phyloP scores from a whole-genome alignment of 371 early-diverging fungal genomes.

The Mortierella sp. region DNA sequence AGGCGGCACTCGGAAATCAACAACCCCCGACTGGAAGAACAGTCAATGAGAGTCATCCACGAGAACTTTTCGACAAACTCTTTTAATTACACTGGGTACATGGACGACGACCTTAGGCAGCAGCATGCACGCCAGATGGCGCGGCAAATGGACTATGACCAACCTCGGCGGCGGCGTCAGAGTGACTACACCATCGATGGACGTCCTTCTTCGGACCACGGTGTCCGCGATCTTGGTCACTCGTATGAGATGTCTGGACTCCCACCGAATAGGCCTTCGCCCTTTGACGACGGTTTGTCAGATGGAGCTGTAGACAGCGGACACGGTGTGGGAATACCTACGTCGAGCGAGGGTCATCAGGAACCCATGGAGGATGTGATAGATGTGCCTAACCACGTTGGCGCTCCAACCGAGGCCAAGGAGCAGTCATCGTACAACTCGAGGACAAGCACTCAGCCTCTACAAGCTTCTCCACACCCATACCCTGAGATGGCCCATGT shows the following conservation, averaged over 20 bases:
- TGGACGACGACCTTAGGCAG: conserved; percentile 49
- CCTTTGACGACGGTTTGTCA: conserved; percentile 15
- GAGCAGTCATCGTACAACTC: conserved; percentile 14
- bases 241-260: conserved; percentile 7
- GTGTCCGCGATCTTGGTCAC: not conserved
- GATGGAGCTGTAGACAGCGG: conserved; percentile 38
- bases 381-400: not conserved
- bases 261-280: not conserved
- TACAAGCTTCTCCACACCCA: conserved; percentile 14
- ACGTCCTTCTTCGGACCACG: not conserved
- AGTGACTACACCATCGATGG: conserved; percentile 19
- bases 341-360: not conserved
- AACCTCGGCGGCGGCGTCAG: conserved; percentile 23
- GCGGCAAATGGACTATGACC: conserved; percentile 35
- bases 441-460: conserved; percentile 8
- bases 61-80: conserved; percentile 45
- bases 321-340: conserved; percentile 29
- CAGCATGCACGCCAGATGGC: conserved; percentile 44
- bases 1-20: conserved; percentile 54
- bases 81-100: conserved; percentile 40
- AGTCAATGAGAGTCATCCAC: conserved; percentile 52
- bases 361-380: conserved; percentile 10
- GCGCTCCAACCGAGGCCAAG: conserved; percentile 10
- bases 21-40: conserved; percentile 44
- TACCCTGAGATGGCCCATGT: conserved; percentile 32